Base-by-base conservation (phyloP, 805 yeast genomes). In the Torulaspora franciscae region DNA sequence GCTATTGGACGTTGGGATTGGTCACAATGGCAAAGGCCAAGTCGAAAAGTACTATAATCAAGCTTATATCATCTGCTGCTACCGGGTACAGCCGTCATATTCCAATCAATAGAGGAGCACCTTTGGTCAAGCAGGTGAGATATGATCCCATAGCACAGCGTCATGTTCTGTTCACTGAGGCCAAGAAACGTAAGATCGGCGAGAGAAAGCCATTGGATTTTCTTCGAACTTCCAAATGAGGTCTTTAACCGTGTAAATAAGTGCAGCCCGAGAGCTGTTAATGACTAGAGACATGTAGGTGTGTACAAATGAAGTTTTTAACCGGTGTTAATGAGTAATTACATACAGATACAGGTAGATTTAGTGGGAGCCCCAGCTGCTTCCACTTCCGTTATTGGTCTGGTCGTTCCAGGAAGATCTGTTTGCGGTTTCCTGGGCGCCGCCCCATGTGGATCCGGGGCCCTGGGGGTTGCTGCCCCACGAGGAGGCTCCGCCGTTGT, bases 161-260 rank as follows among this genome's bases (percentile, higher is more conserved):
- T 66, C 96, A 89, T 70, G 96, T 93, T 42, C 72, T 91, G 49
- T 91, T 93, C 71, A 80, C 81, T 25, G 99, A 91, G 65, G 78
- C 84, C 43, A 86, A 85, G 65, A 88, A 87, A 74, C 80, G 99
- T 66, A 88, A 85, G 66, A 77, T 82, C 10, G 80, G 80, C 6
- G 80, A 75, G 42, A 63, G 66, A 27, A 71, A 69, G 44, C 75
- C 79, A 11, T 50, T 75, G 33, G 76, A 70, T 52, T 77, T 76
- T 56, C 62, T 75, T 2, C 69, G 80, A 52, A 64, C 56, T 13
- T 44, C 48, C 22, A 48, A 44, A 41, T 44, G 37, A 44, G 22
- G 13, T 23, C 27, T 10, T 23, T 9, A 10, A 13, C 15, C 42
- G 30, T 47, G 48, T 48, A 38, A 35, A 48, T 48, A 44, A 38